Base-by-base conservation (phyloP, 495 filamentous ascomycete genomes). In the Oleoguttula mirabilis region DNA sequence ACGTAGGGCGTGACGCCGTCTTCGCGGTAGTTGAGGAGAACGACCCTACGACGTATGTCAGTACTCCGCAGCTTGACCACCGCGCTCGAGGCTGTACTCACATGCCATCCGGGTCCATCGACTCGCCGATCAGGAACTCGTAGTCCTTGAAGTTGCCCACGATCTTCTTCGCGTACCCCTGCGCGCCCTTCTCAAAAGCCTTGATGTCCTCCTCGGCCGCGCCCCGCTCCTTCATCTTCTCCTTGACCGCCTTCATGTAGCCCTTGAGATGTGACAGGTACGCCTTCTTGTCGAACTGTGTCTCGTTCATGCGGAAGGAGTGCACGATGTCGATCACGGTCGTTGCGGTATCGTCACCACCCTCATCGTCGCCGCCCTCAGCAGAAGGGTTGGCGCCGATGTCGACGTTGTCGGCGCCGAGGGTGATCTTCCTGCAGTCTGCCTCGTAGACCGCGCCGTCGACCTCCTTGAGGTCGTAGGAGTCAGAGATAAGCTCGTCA, bases 371-470 rank as follows among this genome's bases (percentile, higher is more conserved):
- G 40, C 60, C 78, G 55, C 79, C 90, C 69, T 96, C 90, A 48
- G 90, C 87, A 45, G 90, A 96, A 45, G 90, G 83, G 68, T 96
- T 98, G 68, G 86, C 92, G 63, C 90, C 90, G 59, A 77, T 94
- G 57, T 96, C 87, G 65, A 94, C 76, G 50, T 80, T 63, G 51
- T 86, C 82, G 35, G 61, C 72, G 45, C 77, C 84, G 63, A 79
- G 70, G 16, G 76, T 72, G 65, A 94, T 84, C 77, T 84, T 93
- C 56, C 70, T 70, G 68, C 90, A 94, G 65, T 98, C 80, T 52
- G 76, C 77, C 65, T 95, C 87, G 60, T 83, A 94, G 52, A 80
- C 77, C 54, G 79, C 66, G 38, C 72, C 76, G 60, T 87, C 84
- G 54, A 88, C 68, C 60, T 77, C 68, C 48, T 74, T 80, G 47